Percentiles rank a stretch among this genome's conserved stretches.
Conservation (phyloP, 768 basidiomycete species). For the Boletus sp. region DNA sequence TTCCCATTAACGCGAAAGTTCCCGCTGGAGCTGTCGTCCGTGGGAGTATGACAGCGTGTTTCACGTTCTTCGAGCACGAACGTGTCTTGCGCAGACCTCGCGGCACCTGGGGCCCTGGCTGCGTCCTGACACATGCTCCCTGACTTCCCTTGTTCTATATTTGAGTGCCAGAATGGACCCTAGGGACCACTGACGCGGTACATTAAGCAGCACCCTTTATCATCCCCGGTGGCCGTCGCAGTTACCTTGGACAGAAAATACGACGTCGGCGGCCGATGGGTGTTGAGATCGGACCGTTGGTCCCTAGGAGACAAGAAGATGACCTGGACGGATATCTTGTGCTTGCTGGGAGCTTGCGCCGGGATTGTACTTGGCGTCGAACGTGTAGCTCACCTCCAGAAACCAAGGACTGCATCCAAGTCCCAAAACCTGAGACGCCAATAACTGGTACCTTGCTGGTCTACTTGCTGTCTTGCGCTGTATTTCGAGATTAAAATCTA, state of each 20-base stretch:
- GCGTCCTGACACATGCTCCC: not conserved
- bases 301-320: not conserved
- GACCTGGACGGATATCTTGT: not conserved
- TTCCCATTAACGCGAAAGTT: not conserved
- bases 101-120: not conserved
- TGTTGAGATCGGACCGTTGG: not conserved
- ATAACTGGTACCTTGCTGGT: not conserved
- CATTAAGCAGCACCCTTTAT: not conserved
- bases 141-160: not conserved
- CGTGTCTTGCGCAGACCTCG: conserved; percentile 3
- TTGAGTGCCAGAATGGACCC: not conserved
- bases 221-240: not conserved
- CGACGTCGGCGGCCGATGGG: not conserved
- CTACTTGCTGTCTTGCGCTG: not conserved
- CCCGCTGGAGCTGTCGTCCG: not conserved
- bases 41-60: not conserved
- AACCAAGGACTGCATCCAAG: not conserved
- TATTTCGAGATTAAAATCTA: not conserved
- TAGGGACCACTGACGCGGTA: not conserved
- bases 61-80: conserved; percentile 4
- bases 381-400: not conserved
- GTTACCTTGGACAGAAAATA: not conserved
- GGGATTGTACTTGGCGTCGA: not conserved
- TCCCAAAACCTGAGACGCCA: not conserved
- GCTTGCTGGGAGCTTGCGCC: too few species aligned